These are phyloP conservation scores for Coix lacrymajobi DNA, from an alignment of 176 grass and related monocot genomes.

Conservation along the genomic window DNA sequence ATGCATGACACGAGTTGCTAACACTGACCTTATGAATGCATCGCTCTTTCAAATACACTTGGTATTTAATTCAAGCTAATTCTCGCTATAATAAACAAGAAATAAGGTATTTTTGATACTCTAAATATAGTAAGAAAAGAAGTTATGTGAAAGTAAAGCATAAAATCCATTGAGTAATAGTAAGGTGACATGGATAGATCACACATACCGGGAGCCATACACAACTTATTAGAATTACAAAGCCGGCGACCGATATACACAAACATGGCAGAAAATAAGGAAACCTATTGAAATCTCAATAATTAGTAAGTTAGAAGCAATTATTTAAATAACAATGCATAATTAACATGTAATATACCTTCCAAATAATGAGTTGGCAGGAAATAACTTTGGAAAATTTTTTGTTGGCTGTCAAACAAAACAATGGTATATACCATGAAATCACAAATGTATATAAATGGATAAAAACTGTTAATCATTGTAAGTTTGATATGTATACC, in stretches of 20 bases:
- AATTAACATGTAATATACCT: conserved; percentile 26
- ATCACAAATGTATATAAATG: background rate
- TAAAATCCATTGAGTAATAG: too few species aligned
- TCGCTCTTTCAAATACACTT: too few species aligned
- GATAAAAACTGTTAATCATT: background rate
- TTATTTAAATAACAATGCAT: background rate
- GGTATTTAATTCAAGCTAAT: too few species aligned
- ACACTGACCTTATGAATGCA: too few species aligned
- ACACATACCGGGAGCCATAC: conserved; percentile 71
- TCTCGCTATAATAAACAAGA: too few species aligned
- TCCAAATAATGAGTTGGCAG: conserved; percentile 50
- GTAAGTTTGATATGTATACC: background rate
- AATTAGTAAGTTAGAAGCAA: background rate
- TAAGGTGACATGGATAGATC: background rate
- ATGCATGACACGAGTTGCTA: too few species aligned
- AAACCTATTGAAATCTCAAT: conserved; percentile 40
- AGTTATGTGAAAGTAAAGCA: too few species aligned
- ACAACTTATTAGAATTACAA: conserved; percentile 53
- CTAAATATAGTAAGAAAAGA: too few species aligned
- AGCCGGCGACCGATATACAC: conserved; percentile 41
- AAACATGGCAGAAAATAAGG: conserved; percentile 74
- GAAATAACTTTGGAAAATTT: conserved; percentile 66
- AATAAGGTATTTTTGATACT: too few species aligned
- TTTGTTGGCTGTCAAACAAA: conserved; percentile 45
- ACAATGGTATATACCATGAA: background rate